Base-by-base conservation (phyloP, 192 early-diverging fungal genomes). In the Gigaspora rosea region DNA sequence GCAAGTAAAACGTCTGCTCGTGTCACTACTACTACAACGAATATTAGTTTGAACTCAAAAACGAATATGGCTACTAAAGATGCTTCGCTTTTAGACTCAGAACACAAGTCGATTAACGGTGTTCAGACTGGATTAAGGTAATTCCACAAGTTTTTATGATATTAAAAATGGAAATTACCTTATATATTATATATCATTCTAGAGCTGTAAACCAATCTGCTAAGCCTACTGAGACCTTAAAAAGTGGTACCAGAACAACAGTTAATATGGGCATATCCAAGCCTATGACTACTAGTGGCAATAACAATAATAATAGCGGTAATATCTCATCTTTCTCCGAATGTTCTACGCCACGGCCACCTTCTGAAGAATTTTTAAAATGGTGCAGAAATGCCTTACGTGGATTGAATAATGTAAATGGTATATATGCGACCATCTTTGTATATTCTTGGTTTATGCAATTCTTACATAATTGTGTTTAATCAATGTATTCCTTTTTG, bases 371-470 rank as follows among this genome's bases (percentile, higher is more conserved):
- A 20, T 94, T 94, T 81, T 73, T 91, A 62, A 83, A 86, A 68
- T 94, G 93, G 93, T 92, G 90, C 81, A 81, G 89, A 58, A 78
- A 88, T 36, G 83, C 88, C 16, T 81, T 94, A 51, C 87, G 85
- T 78, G 87, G 85, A 59, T 82, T 90, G 6, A 84, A 84, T 61
- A 85, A 84, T 73, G 84, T 91, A 9, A 89, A 86, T 65, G 86
- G 88, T 76, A 86, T 52, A 18, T 63, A 35, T 74, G 9, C 15
- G 20, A 33, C 6, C 11, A 64, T 22, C 9, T 63, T 35, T 22
- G 20, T 9, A 36, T 71, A 56, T 13, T 71, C 36, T 36, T 46
- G 3, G 5, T 65, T 3, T 33, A 36, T 35, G 13, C 1, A 15
- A 15, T 41, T 64, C 13, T 41, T 41, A 10, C 32, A 18, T 36